Percentiles rank a stretch among this genome's conserved stretches.
Conservation (phyloP, 257 asterid genomes). For the Scutellaria minor region DNA sequence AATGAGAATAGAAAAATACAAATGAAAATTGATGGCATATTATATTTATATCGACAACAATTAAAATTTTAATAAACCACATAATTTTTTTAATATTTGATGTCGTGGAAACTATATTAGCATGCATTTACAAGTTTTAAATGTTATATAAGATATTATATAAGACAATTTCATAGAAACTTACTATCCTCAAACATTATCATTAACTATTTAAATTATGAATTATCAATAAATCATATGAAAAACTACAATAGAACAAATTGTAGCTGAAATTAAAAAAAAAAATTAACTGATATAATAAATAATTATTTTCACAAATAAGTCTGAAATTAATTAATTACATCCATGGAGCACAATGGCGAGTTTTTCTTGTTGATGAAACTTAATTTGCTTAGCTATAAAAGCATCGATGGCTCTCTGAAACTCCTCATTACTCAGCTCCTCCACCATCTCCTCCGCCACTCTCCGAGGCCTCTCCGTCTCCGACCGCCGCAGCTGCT, state of each 20-base stretch:
- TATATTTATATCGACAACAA: too few species aligned
- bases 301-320: background rate
- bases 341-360: slow-evolving; percentile 58
- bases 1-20: too few species aligned
- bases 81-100: too few species aligned
- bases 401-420: slow-evolving; percentile 69
- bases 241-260: background rate
- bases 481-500: slow-evolving; percentile 62
- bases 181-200: too few species aligned
- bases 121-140: too few species aligned
- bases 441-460: slow-evolving; percentile 51
- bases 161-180: too few species aligned
- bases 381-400: slow-evolving; percentile 77
- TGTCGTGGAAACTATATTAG: too few species aligned
- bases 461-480: slow-evolving; percentile 45
- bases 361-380: slow-evolving; percentile 67
- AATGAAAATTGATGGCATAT: too few species aligned
- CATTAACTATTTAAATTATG: too few species aligned
- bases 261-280: background rate
- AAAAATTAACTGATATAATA: background rate
- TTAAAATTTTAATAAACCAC: too few species aligned
- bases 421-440: slow-evolving; percentile 81
- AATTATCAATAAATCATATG: too few species aligned
- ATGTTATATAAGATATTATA: too few species aligned
- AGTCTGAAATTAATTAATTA: background rate